Percentiles rank a stretch among this genome's conserved stretches.
Conservation (phyloP, 1,284 basidiomycete genomes). For the Violaceomyces palustris region DNA sequence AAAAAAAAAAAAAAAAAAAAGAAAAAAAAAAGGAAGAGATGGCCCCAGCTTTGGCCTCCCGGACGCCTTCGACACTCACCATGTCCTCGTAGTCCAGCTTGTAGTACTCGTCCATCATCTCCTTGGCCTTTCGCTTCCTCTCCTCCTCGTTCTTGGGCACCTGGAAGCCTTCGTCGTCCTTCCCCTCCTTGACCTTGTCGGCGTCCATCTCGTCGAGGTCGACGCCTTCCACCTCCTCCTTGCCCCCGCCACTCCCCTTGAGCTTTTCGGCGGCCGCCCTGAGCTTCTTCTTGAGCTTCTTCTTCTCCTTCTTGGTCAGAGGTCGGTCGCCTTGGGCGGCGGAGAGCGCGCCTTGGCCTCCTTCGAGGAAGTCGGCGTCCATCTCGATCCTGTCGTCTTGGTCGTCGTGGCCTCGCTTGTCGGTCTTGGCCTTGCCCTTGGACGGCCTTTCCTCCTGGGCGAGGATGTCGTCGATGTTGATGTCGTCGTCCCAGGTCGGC, state of each 20-base stretch:
- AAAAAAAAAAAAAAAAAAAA: too few relatives aligned
- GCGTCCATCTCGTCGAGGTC: constrained; percentile 20
- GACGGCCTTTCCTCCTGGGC: constrained; percentile 56
- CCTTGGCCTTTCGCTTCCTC: constrained; percentile 60
- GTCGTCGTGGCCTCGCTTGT: constrained; percentile 37
- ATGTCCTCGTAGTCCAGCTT: constrained; percentile 91
- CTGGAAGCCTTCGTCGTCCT: too few relatives aligned
- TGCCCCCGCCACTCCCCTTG: not conserved
- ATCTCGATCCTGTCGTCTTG: constrained; percentile 62
- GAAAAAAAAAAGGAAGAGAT: constrained; percentile 2
- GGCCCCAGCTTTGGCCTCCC: not conserved
- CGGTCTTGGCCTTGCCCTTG: constrained; percentile 60
- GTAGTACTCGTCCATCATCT: constrained; percentile 86
- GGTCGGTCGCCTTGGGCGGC: constrained; percentile 14
- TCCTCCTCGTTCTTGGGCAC: constrained; percentile 19
- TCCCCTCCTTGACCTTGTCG: not conserved
- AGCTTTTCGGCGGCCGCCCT: not conserved
- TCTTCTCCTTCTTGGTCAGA: constrained; percentile 18
- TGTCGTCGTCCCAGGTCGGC: constrained; percentile 82
- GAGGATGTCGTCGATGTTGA: constrained; percentile 70
- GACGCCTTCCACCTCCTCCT: constrained; percentile 1
- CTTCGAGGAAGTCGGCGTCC: constrained; percentile 64
- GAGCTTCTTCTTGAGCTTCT: constrained; percentile 20
- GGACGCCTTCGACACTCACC: constrained; percentile 63
- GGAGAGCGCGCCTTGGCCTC: constrained; percentile 1